Conservation (phyloP, 2,329 filamentous ascomycete genomes). For the Fusarium begoniae region DNA sequence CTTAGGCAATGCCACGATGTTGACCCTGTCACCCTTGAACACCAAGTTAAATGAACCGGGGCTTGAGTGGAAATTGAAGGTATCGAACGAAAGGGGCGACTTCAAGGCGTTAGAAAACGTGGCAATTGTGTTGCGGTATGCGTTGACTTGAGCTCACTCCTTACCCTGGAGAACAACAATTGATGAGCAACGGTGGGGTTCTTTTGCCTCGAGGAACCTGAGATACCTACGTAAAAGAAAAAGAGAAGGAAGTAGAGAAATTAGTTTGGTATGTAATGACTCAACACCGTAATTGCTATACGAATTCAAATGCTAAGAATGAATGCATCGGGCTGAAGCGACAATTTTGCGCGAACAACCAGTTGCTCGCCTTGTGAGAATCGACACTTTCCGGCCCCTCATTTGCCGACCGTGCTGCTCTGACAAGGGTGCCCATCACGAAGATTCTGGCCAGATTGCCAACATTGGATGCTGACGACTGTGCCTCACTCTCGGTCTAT, state of each 20-base stretch:
- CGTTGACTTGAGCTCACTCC: background rate
- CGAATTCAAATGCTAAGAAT: too few species aligned
- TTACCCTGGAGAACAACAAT: background rate
- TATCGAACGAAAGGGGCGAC: background rate
- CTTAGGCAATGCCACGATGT: background rate
- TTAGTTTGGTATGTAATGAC: background rate
- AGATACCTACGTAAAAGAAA: background rate
- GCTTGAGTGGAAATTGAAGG: background rate
- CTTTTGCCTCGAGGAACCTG: background rate
- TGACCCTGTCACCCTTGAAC: background rate
- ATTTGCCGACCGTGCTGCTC: background rate
- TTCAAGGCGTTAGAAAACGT: background rate
- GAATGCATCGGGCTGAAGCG: background rate
- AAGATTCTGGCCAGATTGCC: background rate
- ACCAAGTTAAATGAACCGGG: background rate
- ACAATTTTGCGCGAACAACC: accelerated
- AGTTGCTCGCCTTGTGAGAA: background rate
- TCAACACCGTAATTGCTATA: background rate
- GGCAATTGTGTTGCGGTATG: background rate
- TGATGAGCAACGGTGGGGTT: background rate
- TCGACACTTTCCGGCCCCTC: background rate
- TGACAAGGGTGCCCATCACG: background rate
- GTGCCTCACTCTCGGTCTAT: background rate
- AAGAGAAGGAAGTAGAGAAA: background rate
- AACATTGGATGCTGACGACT: background rate